These are phyloP conservation scores for Leucosporidium creatinivorum DNA, from an alignment of 768 basidiomycete genomes.

Conservation along the genomic window DNA sequence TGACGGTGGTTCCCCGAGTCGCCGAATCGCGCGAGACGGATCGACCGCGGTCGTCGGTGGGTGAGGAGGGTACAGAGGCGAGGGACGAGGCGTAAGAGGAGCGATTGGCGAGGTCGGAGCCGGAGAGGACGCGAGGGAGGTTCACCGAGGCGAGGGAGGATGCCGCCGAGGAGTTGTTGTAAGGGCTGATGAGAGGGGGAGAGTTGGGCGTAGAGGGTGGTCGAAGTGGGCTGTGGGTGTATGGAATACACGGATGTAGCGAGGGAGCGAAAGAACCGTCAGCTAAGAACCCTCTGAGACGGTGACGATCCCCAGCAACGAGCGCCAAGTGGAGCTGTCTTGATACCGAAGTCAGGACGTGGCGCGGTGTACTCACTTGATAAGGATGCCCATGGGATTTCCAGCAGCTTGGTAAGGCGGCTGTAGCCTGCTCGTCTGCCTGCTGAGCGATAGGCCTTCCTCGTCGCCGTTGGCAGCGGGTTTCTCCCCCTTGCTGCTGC, in stretches of 20 bases:
- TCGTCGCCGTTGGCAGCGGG: not conserved
- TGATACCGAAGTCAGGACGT: too few relatives aligned
- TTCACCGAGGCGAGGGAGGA: not conserved
- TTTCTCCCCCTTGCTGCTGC: conserved; percentile 1
- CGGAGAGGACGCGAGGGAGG: not conserved
- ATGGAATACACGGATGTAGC: too few relatives aligned
- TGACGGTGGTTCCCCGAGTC: too few relatives aligned
- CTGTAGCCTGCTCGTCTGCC: not conserved
- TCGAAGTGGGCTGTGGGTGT: too few relatives aligned
- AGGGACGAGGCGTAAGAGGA: not conserved
- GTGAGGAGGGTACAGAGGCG: not conserved
- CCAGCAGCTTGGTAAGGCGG: not conserved
- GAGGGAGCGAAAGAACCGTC: not conserved
- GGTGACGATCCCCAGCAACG: too few relatives aligned
- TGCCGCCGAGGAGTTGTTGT: not conserved
- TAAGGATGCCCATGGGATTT: conserved; percentile 8
- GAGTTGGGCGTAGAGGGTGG: not conserved
- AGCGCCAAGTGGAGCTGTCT: too few relatives aligned
- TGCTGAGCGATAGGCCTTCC: not conserved
- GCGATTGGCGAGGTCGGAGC: not conserved
- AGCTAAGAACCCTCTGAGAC: not conserved
- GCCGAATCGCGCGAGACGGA: not conserved
- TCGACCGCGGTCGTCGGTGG: not conserved
- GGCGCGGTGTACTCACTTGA: conserved; percentile 17
- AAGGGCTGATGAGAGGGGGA: not conserved